Percentiles rank a stretch among this genome's conserved stretches.
phyloP scores from a whole-genome alignment of 345 rosid genomes.

The Anacardium occidentale region DNA sequence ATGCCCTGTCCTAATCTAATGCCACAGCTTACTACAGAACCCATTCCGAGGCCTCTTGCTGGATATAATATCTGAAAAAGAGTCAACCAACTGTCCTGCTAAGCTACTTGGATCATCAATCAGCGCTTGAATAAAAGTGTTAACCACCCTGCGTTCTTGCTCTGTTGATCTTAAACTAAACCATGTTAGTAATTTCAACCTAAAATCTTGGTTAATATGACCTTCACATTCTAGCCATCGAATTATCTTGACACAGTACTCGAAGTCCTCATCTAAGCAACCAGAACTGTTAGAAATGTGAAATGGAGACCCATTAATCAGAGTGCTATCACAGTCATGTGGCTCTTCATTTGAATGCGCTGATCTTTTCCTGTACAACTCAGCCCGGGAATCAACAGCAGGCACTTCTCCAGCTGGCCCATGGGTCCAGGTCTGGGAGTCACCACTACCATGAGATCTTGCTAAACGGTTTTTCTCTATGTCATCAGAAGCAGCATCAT shows the following conservation, averaged over 20 bases:
- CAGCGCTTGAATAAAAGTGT: slow-evolving; percentile 78
- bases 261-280: slow-evolving; percentile 73
- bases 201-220: slow-evolving; percentile 68
- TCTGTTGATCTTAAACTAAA: slow-evolving; percentile 80
- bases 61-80: slow-evolving; percentile 73
- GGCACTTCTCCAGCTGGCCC: slow-evolving; percentile 50
- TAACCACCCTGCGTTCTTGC: slow-evolving; percentile 87
- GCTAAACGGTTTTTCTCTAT: slow-evolving; percentile 53
- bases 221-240: slow-evolving; percentile 85
- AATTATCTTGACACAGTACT: slow-evolving; percentile 76
- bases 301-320: slow-evolving; percentile 63
- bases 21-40: slow-evolving; percentile 62
- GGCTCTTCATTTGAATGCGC: slow-evolving; percentile 56
- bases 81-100: slow-evolving; percentile 86
- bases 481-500: slow-evolving; percentile 73
- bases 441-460: slow-evolving; percentile 64
- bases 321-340: slow-evolving; percentile 80
- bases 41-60: slow-evolving; percentile 68
- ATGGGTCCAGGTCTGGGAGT: slow-evolving; percentile 47
- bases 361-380: slow-evolving; percentile 62
- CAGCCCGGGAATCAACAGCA: slow-evolving; percentile 58
- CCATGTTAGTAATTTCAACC: slow-evolving; percentile 92
- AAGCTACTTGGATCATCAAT: slow-evolving; percentile 84
- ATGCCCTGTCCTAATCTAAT: slow-evolving; percentile 33
- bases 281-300: slow-evolving; percentile 45